A percentile compares a stretch with the other conserved stretches of the same genome.
phyloP scores from a whole-genome alignment of 208 protist genomes.

The Crithidia fasciculata region DNA sequence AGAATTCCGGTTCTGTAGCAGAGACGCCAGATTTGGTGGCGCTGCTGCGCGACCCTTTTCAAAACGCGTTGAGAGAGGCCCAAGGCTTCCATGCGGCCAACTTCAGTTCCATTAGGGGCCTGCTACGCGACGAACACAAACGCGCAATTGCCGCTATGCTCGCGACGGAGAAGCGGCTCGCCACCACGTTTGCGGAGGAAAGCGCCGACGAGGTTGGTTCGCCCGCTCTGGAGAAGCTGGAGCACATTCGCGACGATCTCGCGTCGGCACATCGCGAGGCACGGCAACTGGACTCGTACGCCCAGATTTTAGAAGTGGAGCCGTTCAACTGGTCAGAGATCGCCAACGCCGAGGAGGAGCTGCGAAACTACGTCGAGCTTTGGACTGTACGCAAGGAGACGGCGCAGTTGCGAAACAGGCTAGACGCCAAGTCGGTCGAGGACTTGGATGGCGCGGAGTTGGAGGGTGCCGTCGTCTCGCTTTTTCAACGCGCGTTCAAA shows the following conservation, averaged over 20 bases:
- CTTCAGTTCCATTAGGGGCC: slow-evolving; percentile 35
- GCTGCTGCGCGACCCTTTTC: slow-evolving; percentile 42
- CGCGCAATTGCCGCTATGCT: slow-evolving; percentile 32
- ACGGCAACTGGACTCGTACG: slow-evolving; percentile 67
- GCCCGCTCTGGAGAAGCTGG: slow-evolving; percentile 54
- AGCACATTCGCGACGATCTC: slow-evolving; percentile 43
- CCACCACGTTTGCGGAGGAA: slow-evolving; percentile 40
- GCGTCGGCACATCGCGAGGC: slow-evolving; percentile 35
- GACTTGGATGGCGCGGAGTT: slow-evolving; percentile 74
- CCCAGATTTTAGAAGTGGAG: slow-evolving; percentile 67
- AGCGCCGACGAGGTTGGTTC: slow-evolving; percentile 46
- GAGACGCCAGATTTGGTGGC: slow-evolving; percentile 33
- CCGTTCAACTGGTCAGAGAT: slow-evolving; percentile 78
- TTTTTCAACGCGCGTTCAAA: slow-evolving; percentile 70
- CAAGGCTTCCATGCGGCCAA: slow-evolving; percentile 44
- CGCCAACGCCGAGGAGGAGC: slow-evolving; percentile 56
- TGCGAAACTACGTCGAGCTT: slow-evolving; percentile 78
- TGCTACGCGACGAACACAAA: slow-evolving; percentile 39
- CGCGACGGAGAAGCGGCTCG: slow-evolving; percentile 40
- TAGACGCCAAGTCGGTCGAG: slow-evolving; percentile 44
- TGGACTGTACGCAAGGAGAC: slow-evolving; percentile 71
- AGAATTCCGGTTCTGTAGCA: neutral
- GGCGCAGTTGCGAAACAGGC: slow-evolving; percentile 58
- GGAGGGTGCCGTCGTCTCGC: slow-evolving; percentile 65
- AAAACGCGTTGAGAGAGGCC: slow-evolving; percentile 38